These are phyloP conservation scores for Lophiotrema nucula DNA, from an alignment of 495 filamentous ascomycete species.

Conservation along the genomic window DNA sequence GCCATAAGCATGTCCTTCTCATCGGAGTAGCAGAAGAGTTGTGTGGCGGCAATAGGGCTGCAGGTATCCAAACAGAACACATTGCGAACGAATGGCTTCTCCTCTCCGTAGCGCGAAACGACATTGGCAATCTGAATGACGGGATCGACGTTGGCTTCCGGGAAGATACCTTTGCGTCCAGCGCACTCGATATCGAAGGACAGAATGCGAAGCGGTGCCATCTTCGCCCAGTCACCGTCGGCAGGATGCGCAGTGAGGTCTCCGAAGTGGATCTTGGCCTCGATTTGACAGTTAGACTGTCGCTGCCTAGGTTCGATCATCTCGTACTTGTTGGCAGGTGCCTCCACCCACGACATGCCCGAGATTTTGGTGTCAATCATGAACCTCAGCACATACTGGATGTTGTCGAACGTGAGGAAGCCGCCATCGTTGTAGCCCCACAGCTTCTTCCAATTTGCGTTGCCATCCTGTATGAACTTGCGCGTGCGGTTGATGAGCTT, in stretches of 20 bases:
- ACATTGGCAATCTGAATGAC: slow-evolving; percentile 99
- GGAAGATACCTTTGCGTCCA: slow-evolving; percentile 95
- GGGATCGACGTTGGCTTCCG: slow-evolving; percentile 83
- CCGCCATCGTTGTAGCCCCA: slow-evolving; percentile 70
- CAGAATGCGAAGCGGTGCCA: slow-evolving; percentile 88
- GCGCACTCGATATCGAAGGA: slow-evolving; percentile 99
- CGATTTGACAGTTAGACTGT: slow-evolving; percentile 92
- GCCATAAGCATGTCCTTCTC: slow-evolving; percentile 83
- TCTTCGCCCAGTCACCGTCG: slow-evolving; percentile 97
- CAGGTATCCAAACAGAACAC: slow-evolving; percentile 92
- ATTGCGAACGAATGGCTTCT: slow-evolving; percentile 92
- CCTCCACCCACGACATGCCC: slow-evolving; percentile 98
- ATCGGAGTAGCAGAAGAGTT: slow-evolving; percentile 75
- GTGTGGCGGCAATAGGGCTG: slow-evolving; percentile 89
- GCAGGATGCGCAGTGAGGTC: slow-evolving; percentile 84
- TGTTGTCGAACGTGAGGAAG: slow-evolving; percentile 87
- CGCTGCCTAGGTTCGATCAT: slow-evolving; percentile 59
- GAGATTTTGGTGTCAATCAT: slow-evolving; percentile 95
- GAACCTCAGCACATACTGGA: slow-evolving; percentile 92
- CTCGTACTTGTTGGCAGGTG: slow-evolving; percentile 67
- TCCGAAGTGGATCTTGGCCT: slow-evolving; percentile 76
- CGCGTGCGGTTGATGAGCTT: slow-evolving; percentile 74
- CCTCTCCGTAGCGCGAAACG: slow-evolving; percentile 93
- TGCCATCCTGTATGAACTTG: slow-evolving; percentile 65
- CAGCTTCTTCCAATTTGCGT: slow-evolving; percentile 83